Conservation (phyloP, 441 rosid species). For the Adansonia grandidieri region DNA sequence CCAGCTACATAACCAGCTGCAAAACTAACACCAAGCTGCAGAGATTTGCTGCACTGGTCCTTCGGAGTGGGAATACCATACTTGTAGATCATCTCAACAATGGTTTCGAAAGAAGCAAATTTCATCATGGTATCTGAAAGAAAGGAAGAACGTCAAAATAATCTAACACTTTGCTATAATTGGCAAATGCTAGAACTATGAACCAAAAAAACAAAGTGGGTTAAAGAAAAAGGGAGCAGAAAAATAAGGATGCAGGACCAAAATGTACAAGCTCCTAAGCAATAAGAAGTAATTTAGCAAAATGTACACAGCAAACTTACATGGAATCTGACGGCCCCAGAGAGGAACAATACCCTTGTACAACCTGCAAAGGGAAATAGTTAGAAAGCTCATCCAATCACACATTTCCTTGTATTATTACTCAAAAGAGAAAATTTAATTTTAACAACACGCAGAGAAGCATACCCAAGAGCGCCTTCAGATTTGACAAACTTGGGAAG, state of each 20-base stretch:
- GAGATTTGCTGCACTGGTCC: constrained; percentile 81
- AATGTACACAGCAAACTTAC: constrained; percentile 52
- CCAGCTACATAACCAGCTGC: constrained; percentile 98
- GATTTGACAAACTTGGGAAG: constrained; percentile 93
- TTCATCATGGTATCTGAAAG: constrained; percentile 97
- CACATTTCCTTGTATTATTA: neutral
- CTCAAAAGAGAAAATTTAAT: constrained; percentile 7
- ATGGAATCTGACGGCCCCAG: constrained; percentile 99
- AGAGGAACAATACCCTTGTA: constrained; percentile 97
- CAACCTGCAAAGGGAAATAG: constrained; percentile 57
- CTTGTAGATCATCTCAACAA: constrained; percentile 96
- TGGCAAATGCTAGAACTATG: constrained; percentile 6
- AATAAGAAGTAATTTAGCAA: neutral
- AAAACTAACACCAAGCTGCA: constrained; percentile 93
- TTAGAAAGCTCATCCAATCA: constrained; percentile 3
- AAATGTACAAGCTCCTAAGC: neutral
- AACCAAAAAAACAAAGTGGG: neutral
- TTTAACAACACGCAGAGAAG: neutral
- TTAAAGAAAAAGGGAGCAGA: neutral
- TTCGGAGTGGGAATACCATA: constrained; percentile 84
- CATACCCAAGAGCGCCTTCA: constrained; percentile 90
- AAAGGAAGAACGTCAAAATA: neutral
- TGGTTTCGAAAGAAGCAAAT: constrained; percentile 97
- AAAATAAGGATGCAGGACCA: neutral
- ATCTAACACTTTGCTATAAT: neutral